A percentile compares a stretch with the other conserved stretches of the same genome.
phyloP scores from a whole-genome alignment of 495 filamentous ascomycete genomes.

The Penicillium samsonianum region DNA sequence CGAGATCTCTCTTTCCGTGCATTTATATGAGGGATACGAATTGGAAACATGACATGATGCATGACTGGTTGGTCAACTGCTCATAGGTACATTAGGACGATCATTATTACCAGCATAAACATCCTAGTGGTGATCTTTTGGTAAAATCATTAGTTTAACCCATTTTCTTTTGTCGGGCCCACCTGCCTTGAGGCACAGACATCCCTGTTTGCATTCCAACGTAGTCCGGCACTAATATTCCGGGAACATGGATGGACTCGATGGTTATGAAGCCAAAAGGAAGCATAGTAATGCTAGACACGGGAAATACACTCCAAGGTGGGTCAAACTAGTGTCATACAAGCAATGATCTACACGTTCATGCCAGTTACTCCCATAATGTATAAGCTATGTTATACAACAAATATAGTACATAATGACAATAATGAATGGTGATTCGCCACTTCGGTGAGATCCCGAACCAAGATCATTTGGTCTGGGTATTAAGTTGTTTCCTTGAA shows the following conservation, averaged over 20 bases:
- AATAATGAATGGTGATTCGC: not conserved
- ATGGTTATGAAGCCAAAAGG: constrained; percentile 11
- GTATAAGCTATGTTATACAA: not conserved
- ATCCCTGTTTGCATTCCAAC: not conserved
- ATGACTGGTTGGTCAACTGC: not conserved
- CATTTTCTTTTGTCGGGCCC: not conserved
- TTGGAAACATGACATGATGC: not conserved
- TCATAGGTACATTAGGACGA: no score
- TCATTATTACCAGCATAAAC: no score
- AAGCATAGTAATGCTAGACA: constrained; percentile 11
- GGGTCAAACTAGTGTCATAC: not conserved
- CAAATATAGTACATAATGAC: not conserved
- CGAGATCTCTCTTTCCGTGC: not conserved
- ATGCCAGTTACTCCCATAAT: not conserved
- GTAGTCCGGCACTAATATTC: not conserved
- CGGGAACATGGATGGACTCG: not conserved
- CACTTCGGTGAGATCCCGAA: not conserved
- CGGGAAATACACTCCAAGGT: not conserved
- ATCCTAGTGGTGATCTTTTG: not conserved
- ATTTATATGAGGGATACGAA: not conserved
- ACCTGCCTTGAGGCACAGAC: not conserved
- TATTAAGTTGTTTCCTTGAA: no score
- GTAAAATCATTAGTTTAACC: not conserved
- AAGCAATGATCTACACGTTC: constrained; percentile 7
- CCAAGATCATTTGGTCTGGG: not conserved